phyloP scores from a whole-genome alignment of 805 yeast genomes.

The Naumovozyma baii region DNA sequence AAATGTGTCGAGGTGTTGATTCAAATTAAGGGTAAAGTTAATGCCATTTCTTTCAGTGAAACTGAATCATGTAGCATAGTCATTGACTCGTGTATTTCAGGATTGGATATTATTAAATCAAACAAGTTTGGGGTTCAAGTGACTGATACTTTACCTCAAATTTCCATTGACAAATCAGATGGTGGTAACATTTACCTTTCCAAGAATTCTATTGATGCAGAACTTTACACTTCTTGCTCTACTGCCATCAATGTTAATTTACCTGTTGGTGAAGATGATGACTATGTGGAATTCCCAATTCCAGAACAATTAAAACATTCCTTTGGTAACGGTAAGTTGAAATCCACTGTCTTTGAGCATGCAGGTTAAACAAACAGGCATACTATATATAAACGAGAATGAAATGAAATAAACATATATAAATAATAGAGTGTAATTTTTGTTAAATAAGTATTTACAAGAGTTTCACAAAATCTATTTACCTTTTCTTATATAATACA shows the following conservation, averaged over 20 bases:
- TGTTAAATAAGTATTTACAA: neutral
- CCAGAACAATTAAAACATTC: constrained; percentile 89
- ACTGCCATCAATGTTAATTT: constrained; percentile 80
- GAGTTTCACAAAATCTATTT: no score
- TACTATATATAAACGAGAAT: neutral
- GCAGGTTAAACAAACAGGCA: constrained; percentile 46
- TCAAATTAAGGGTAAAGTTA: constrained; percentile 83
- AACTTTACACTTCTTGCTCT: constrained; percentile 74
- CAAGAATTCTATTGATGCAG: constrained; percentile 59
- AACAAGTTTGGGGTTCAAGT: constrained; percentile 77
- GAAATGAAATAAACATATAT: neutral
- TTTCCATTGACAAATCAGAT: constrained; percentile 81
- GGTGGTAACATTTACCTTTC: constrained; percentile 75
- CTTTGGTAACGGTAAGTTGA: constrained; percentile 50
- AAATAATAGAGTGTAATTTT: constrained; percentile 1
- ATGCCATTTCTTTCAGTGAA: constrained; percentile 72
- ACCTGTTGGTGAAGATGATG: constrained; percentile 61
- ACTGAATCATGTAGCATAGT: constrained; percentile 67
- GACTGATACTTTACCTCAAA: constrained; percentile 69
- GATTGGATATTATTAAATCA: constrained; percentile 80
- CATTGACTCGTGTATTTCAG: constrained; percentile 75
- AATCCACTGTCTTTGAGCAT: constrained; percentile 71
- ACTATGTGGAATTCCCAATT: constrained; percentile 68
- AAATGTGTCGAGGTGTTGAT: constrained; percentile 65
- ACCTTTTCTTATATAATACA: constrained; percentile 81